A percentile compares a stretch with the other conserved stretches of the same genome.
Conservation (phyloP, 306 rosid species). For the Mucuna pruriens region DNA sequence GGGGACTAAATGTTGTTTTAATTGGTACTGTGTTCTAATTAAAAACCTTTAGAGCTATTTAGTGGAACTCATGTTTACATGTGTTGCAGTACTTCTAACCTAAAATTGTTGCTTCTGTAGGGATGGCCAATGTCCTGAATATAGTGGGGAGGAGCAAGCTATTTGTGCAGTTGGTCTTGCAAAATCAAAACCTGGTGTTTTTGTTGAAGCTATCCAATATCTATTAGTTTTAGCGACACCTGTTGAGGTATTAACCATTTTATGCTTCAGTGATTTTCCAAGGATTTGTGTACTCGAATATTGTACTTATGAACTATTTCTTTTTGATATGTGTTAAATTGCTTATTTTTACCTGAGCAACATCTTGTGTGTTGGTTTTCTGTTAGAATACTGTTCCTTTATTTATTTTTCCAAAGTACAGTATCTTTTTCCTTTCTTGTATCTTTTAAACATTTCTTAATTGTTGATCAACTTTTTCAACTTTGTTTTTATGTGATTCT, state of each 20-base stretch:
- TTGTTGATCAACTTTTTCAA: not conserved
- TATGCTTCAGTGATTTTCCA: conserved; percentile 26
- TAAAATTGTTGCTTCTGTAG: conserved; percentile 54
- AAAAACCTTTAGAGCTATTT: not conserved
- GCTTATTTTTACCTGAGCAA: conserved; percentile 26
- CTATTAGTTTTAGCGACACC: conserved; percentile 89
- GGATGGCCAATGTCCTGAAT: conserved; percentile 99
- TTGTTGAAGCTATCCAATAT: conserved; percentile 94
- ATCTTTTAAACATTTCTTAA: not conserved
- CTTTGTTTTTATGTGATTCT: conserved; percentile 13
- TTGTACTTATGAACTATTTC: conserved; percentile 10
- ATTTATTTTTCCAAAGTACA: not conserved
- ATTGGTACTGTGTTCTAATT: not conserved
- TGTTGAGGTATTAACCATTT: conserved; percentile 69
- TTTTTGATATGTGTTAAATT: not conserved
- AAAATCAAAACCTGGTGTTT: conserved; percentile 86
- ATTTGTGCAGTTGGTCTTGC: conserved; percentile 97
- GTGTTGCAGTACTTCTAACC: conserved; percentile 26
- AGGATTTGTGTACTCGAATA: conserved; percentile 8
- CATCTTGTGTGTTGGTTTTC: conserved; percentile 23
- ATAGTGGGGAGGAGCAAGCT: conserved; percentile 93
- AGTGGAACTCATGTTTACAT: conserved; percentile 20
- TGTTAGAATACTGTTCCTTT: not conserved
- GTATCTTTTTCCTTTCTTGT: not conserved
- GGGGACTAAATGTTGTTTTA: not conserved